These are phyloP conservation scores for Penicillium argentinense DNA, from an alignment of 495 filamentous ascomycete genomes.

Conservation along the genomic window DNA sequence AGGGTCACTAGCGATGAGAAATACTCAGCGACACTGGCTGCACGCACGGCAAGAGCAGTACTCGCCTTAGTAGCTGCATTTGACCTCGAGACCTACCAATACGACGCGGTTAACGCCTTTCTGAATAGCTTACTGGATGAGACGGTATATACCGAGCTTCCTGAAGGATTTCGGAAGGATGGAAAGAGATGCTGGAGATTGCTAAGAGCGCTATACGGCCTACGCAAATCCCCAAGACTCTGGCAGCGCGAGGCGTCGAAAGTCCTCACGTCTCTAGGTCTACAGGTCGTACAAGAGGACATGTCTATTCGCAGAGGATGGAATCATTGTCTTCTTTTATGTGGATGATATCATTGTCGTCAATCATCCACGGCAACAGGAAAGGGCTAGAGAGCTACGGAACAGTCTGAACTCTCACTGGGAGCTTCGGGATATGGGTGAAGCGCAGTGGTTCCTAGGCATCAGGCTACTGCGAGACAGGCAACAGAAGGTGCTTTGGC, in stretches of 20 bases:
- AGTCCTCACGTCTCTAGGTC: slow-evolving; percentile 11
- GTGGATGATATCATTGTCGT: background rate
- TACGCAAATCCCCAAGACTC: slow-evolving; percentile 18
- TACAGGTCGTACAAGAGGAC: slow-evolving; percentile 14
- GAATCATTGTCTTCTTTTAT: slow-evolving; percentile 18
- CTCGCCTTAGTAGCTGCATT: slow-evolving; percentile 26
- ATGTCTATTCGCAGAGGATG: slow-evolving; percentile 15
- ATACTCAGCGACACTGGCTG: no score
- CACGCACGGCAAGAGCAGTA: no score
- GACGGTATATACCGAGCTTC: slow-evolving; percentile 10
- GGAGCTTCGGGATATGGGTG: slow-evolving; percentile 12
- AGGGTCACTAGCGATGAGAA: no score
- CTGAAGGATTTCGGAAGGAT: slow-evolving; percentile 2
- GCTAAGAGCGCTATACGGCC: slow-evolving; percentile 19
- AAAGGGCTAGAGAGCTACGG: background rate
- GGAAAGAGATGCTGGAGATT: slow-evolving; percentile 5
- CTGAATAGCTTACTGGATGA: slow-evolving; percentile 21
- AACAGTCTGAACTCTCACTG: background rate
- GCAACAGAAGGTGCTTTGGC: slow-evolving; percentile 5
- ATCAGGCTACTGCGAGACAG: slow-evolving; percentile 10
- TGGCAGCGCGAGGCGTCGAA: slow-evolving; percentile 18
- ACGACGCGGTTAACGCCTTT: slow-evolving; percentile 31
- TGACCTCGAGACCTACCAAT: slow-evolving; percentile 24
- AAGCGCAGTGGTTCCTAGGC: slow-evolving; percentile 9
- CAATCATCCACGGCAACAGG: background rate